phyloP scores from a whole-genome alignment of 352 stramenopile species.

The Phytophthora crassamura region DNA sequence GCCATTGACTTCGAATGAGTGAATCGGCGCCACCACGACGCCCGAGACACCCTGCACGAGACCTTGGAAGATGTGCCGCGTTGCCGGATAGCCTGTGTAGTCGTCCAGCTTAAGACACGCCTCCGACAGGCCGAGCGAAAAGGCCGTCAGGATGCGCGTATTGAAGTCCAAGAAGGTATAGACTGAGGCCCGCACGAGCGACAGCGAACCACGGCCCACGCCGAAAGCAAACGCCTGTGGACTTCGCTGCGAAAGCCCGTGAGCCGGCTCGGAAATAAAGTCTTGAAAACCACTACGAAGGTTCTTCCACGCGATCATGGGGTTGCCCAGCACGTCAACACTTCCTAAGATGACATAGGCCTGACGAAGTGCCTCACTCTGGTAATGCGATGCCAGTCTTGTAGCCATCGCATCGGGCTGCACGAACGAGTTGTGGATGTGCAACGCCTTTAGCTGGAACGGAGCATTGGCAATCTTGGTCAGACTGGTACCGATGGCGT shows the following conservation, averaged over 20 bases:
- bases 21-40: constrained; percentile 85
- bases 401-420: constrained; percentile 77
- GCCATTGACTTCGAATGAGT: constrained; percentile 82
- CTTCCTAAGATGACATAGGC: constrained; percentile 90
- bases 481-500: constrained; percentile 87
- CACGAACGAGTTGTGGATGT: constrained; percentile 88
- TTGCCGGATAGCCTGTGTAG: constrained; percentile 88
- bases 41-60: constrained; percentile 87
- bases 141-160: constrained; percentile 84
- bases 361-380: constrained; percentile 87
- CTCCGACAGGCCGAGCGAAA: constrained; percentile 82
- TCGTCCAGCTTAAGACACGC: constrained; percentile 88
- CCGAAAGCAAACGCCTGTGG: constrained; percentile 82
- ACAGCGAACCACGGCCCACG: constrained; percentile 83
- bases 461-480: constrained; percentile 90
- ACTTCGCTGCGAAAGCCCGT: constrained; percentile 82
- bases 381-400: constrained; percentile 82
- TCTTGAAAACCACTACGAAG: constrained; percentile 80
- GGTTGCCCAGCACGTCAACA: constrained; percentile 89
- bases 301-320: constrained; percentile 90
- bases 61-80: constrained; percentile 88
- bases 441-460: constrained; percentile 80
- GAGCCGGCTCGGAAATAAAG: constrained; percentile 83
- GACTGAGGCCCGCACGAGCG: constrained; percentile 81
- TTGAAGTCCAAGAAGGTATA: constrained; percentile 91